Conservation (phyloP, 768 basidiomycete species). For the Gloeostereum incarnatum region DNA sequence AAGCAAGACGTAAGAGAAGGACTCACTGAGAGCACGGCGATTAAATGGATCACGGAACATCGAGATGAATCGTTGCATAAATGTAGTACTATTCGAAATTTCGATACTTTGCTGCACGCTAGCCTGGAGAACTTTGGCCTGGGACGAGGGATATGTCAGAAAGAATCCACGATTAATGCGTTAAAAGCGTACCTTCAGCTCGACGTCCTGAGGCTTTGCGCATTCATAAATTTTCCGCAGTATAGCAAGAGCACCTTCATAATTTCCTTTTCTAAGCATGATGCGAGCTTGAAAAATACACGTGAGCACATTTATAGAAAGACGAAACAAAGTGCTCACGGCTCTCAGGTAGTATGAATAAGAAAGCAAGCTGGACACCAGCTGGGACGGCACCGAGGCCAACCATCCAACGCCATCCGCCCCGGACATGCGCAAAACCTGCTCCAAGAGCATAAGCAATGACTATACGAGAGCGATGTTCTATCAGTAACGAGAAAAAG, state of each 20-base stretch:
- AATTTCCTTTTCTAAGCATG: slow-evolving; percentile 46
- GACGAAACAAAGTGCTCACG: slow-evolving; percentile 34
- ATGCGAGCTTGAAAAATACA: slow-evolving; percentile 33
- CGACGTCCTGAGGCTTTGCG: slow-evolving; percentile 55
- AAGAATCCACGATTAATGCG: background rate
- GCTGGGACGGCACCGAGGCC: slow-evolving; percentile 68
- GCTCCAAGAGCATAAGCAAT: slow-evolving; percentile 70
- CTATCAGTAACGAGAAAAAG: too few relatives aligned
- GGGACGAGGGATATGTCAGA: background rate
- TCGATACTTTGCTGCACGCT: slow-evolving; percentile 54
- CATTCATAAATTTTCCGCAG: slow-evolving; percentile 62
- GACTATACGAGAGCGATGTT: too few relatives aligned
- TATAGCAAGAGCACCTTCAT: slow-evolving; percentile 39
- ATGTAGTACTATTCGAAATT: slow-evolving; percentile 53
- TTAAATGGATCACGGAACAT: slow-evolving; percentile 51
- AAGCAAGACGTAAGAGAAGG: background rate
- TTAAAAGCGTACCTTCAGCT: slow-evolving; percentile 45
- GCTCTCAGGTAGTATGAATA: slow-evolving; percentile 70
- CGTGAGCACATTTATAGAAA: background rate
- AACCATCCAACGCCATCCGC: slow-evolving; percentile 83
- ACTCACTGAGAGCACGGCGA: slow-evolving; percentile 59
- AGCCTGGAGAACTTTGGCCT: slow-evolving; percentile 51
- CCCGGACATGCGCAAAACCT: slow-evolving; percentile 44
- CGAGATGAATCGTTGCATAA: slow-evolving; percentile 42
- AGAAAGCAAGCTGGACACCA: slow-evolving; percentile 46